Evolutionary conservation across 1,139 yeast genomes (phyloP).

Genomic region (Sugiyamaella paludigena): DNA sequence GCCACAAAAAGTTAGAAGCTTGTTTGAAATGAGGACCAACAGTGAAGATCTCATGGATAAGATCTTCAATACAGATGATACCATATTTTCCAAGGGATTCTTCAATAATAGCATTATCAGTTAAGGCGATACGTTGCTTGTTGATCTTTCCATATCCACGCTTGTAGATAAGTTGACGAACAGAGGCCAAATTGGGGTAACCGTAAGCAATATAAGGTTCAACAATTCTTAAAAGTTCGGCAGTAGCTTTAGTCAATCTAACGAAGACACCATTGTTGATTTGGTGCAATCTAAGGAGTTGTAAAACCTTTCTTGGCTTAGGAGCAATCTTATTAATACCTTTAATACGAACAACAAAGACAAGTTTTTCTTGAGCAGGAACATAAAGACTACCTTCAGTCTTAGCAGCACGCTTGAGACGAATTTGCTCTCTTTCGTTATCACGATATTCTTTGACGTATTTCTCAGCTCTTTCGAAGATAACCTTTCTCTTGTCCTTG

Average conservation of each 20-base stretch:
- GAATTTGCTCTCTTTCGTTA: slow-evolving; percentile 89
- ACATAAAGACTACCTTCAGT: slow-evolving; percentile 88
- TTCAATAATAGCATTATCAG: slow-evolving; percentile 94
- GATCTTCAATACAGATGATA: slow-evolving; percentile 92
- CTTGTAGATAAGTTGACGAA: slow-evolving; percentile 97
- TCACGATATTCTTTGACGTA: slow-evolving; percentile 96
- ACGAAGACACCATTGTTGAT: slow-evolving; percentile 98
- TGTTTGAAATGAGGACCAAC: slow-evolving; percentile 99
- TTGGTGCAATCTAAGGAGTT: slow-evolving; percentile 95
- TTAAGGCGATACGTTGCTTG: slow-evolving; percentile 95
- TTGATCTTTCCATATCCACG: slow-evolving; percentile 99
- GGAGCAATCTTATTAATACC: slow-evolving; percentile 99
- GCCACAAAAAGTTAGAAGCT: slow-evolving; percentile 99
- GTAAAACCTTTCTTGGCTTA: slow-evolving; percentile 99
- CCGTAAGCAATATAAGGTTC: slow-evolving; percentile 99
- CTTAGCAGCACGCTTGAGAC: slow-evolving; percentile 95
- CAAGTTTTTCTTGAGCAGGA: slow-evolving; percentile 95
- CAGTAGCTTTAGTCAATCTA: slow-evolving; percentile 97
- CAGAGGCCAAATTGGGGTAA: slow-evolving; percentile 95
- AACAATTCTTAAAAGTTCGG: slow-evolving; percentile 93
- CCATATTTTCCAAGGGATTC: slow-evolving; percentile 94
- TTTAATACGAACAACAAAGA: slow-evolving; percentile 98
- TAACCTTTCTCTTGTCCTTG: slow-evolving; percentile 80
- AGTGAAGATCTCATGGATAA: slow-evolving; percentile 97
- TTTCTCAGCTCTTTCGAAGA: slow-evolving; percentile 97